phyloP scores from a whole-genome alignment of 352 stramenopile species.

The Phytopythium litorale region DNA sequence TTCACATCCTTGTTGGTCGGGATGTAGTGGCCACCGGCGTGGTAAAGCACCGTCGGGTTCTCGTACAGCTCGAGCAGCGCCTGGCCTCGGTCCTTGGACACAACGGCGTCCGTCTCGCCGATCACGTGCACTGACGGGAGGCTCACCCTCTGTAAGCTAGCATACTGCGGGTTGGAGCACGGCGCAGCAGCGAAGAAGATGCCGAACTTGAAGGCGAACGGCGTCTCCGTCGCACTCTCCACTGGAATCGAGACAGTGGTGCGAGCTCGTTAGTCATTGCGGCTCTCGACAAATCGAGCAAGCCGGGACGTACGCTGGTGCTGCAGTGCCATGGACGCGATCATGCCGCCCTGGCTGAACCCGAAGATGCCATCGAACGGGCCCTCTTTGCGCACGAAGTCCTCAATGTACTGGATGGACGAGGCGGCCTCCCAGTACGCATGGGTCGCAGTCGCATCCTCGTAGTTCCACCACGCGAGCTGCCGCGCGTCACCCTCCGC shows the following conservation, averaged over 20 bases:
- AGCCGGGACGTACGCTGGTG: slow-evolving; percentile 30
- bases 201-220: slow-evolving; percentile 62
- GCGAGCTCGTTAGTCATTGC: not conserved
- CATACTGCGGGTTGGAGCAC: slow-evolving; percentile 18
- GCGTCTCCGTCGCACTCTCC: slow-evolving; percentile 30
- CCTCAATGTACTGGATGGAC: slow-evolving; percentile 42
- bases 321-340: slow-evolving; percentile 51
- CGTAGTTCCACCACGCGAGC: slow-evolving; percentile 74
- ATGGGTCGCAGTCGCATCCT: slow-evolving; percentile 27
- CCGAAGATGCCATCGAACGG: slow-evolving; percentile 67
- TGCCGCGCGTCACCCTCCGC: slow-evolving; percentile 29
- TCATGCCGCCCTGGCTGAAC: slow-evolving; percentile 61
- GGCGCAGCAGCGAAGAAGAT: slow-evolving; percentile 62
- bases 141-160: slow-evolving; percentile 30
- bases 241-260: slow-evolving; percentile 6
- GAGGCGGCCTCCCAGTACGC: slow-evolving; percentile 39
- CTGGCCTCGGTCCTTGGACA: slow-evolving; percentile 42
- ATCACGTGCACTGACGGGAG: slow-evolving; percentile 80
- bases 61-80: slow-evolving; percentile 46
- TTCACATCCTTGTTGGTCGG: slow-evolving; percentile 79
- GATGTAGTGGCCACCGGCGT: slow-evolving; percentile 74
- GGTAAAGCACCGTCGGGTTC: slow-evolving; percentile 47
- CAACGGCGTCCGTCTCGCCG: slow-evolving; percentile 64
- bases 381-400: slow-evolving; percentile 45
- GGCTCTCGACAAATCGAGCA: not conserved